Evolutionary conservation across 768 basidiomycete species (phyloP).

Genomic region (Lepiota venenata): DNA sequence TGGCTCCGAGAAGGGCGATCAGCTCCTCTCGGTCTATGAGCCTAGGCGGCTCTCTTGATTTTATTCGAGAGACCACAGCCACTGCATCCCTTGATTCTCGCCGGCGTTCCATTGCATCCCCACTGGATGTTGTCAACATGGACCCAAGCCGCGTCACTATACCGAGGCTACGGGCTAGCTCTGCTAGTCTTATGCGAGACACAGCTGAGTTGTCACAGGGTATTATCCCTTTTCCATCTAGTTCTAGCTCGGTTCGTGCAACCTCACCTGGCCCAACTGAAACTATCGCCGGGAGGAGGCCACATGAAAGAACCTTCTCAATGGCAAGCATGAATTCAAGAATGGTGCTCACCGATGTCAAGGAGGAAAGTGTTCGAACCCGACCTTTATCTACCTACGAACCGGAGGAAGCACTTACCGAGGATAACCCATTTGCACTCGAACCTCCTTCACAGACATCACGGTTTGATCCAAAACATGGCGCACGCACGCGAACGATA

Average conservation of each 20-base stretch:
- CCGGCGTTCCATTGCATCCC: conserved; percentile 56
- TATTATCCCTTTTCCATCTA: conserved; percentile 66
- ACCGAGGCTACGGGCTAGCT: conserved; percentile 48
- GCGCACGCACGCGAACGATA: conserved; percentile 51
- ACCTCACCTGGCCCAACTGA: conserved; percentile 36
- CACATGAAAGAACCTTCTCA: conserved; percentile 47
- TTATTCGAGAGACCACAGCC: conserved; percentile 25
- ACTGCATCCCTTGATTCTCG: conserved; percentile 24
- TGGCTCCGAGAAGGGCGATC: conserved; percentile 32
- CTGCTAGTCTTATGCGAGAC: conserved; percentile 41
- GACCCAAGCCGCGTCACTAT: conserved; percentile 36
- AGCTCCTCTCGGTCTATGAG: conserved; percentile 61
- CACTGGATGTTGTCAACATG: conserved; percentile 49
- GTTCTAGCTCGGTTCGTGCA: conserved; percentile 49
- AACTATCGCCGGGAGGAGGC: conserved; percentile 12
- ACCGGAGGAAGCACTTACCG: conserved; percentile 21
- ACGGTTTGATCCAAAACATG: conserved; percentile 77
- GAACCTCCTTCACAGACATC: conserved; percentile 65
- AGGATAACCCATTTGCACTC: conserved; percentile 68
- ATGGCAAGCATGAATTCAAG: conserved; percentile 49
- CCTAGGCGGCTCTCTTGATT: conserved; percentile 55
- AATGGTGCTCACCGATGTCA: conserved; percentile 35
- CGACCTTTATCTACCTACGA: conserved; percentile 26
- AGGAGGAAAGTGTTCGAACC: conserved; percentile 25
- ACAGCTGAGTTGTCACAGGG: not conserved